Conservation (phyloP, 73 alveolate genomes). For the Paramecium sexaurelia region DNA sequence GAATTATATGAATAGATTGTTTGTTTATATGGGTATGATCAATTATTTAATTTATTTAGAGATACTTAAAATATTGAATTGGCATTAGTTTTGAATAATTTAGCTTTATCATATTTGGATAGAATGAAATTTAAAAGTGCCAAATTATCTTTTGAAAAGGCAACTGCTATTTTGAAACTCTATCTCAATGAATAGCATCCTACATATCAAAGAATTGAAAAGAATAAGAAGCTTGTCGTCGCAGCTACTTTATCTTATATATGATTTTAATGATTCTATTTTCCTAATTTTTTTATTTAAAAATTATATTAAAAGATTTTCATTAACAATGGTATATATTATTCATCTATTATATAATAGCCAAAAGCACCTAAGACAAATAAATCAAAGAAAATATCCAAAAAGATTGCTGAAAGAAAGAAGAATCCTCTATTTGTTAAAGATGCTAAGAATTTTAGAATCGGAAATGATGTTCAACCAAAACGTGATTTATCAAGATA, state of each 20-base stretch:
- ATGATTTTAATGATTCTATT: not conserved
- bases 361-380: slow-evolving; percentile 56
- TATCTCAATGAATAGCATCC: not conserved
- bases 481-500: slow-evolving; percentile 80
- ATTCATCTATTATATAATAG: not conserved
- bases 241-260: slow-evolving; percentile 18
- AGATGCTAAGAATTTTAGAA: slow-evolving; percentile 88
- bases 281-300: not conserved
- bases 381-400: slow-evolving; percentile 45
- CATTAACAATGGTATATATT: not conserved
- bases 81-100: not conserved
- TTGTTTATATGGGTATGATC: not conserved
- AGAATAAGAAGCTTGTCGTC: not conserved
- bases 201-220: not conserved
- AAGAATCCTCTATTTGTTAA: slow-evolving; percentile 83
- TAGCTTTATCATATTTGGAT: slow-evolving; percentile 46
- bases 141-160: slow-evolving; percentile 11
- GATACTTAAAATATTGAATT: not conserved
- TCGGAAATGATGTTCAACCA: slow-evolving; percentile 98
- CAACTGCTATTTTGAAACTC: not conserved
- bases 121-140: slow-evolving; percentile 42
- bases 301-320: slow-evolving; percentile 43
- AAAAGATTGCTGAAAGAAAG: slow-evolving; percentile 57
- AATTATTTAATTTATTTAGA: not conserved
- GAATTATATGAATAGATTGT: slow-evolving; percentile 2